phyloP scores from a whole-genome alignment of 441 rosid species.

The Raphanus hybrid region DNA sequence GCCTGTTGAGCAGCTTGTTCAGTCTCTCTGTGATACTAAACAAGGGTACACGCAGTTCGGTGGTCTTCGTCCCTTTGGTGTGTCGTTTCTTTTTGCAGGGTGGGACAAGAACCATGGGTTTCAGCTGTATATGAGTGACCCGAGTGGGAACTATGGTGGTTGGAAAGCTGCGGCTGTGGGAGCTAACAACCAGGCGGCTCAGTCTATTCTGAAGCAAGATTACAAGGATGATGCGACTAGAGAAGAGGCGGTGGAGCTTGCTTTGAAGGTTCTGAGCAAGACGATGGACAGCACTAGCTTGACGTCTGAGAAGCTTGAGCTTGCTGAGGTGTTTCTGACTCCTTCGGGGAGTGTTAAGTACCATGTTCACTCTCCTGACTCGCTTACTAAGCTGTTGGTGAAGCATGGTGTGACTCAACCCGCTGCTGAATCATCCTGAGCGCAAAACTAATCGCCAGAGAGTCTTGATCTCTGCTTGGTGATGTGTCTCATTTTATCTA shows the following conservation, averaged over 20 bases:
- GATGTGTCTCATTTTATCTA: not conserved
- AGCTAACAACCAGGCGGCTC: conserved; percentile 95
- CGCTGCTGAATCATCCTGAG: conserved; percentile 54
- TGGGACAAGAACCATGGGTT: conserved; percentile 95
- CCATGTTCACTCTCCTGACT: conserved; percentile 73
- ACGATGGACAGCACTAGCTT: conserved; percentile 97
- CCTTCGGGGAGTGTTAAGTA: conserved; percentile 85
- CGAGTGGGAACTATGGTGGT: conserved; percentile 94
- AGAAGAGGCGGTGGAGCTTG: conserved; percentile 87
- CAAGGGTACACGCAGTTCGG: conserved; percentile 98
- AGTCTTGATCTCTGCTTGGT: conserved; percentile 6
- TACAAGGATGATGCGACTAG: conserved; percentile 85
- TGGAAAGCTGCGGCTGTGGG: conserved; percentile 98
- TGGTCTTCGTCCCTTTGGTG: conserved; percentile 96
- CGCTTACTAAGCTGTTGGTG: conserved; percentile 74
- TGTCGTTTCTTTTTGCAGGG: conserved; percentile 92
- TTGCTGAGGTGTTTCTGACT: conserved; percentile 73
- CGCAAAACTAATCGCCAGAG: conserved; percentile 44
- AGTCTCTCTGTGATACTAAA: conserved; percentile 92
- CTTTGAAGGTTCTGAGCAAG: conserved; percentile 84
- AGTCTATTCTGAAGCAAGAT: conserved; percentile 93
- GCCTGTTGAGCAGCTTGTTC: conserved; percentile 97
- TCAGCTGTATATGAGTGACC: conserved; percentile 94
- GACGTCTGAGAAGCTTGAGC: conserved; percentile 87
- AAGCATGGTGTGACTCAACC: conserved; percentile 82